Percentiles rank a stretch among this genome's conserved stretches.
These are phyloP conservation scores for Phlyctochytrium bullatum DNA, from an alignment of 192 early-diverging fungal species.

Conservation along the genomic window DNA sequence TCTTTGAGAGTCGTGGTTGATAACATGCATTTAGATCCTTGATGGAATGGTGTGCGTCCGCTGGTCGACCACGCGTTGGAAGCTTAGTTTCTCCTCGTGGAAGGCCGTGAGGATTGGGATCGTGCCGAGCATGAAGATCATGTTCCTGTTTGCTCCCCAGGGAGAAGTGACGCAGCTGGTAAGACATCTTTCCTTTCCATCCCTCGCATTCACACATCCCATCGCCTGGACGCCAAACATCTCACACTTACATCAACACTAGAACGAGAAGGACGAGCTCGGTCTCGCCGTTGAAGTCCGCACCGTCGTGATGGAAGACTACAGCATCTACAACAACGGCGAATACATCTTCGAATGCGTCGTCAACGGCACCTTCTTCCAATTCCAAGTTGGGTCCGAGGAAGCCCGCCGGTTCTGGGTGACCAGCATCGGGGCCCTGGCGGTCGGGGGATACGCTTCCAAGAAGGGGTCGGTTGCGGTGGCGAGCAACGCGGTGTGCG, in stretches of 20 bases:
- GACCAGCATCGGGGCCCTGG: too few relatives aligned
- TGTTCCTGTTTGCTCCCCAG: neutral
- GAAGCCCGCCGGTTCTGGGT: neutral
- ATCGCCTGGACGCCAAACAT: neutral
- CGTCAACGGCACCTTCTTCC: neutral
- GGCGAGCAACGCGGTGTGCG: too few relatives aligned
- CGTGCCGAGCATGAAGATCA: neutral
- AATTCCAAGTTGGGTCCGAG: neutral
- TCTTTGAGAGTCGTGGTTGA: too few relatives aligned
- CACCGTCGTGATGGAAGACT: neutral
- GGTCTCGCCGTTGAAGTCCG: neutral
- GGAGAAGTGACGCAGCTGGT: neutral
- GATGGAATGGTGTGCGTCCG: neutral
- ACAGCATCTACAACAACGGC: neutral
- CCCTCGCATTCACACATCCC: too few relatives aligned
- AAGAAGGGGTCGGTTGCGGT: too few relatives aligned
- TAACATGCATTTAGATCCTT: too few relatives aligned
- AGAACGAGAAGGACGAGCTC: neutral
- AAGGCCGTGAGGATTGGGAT: neutral
- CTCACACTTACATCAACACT: neutral
- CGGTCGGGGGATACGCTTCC: too few relatives aligned
- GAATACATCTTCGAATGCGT: neutral
- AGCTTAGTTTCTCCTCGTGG: neutral
- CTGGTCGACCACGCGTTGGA: neutral
- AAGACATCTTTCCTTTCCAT: too few relatives aligned